phyloP scores from a whole-genome alignment of 495 filamentous ascomycete genomes.

The Articulospora tetracladia region DNA sequence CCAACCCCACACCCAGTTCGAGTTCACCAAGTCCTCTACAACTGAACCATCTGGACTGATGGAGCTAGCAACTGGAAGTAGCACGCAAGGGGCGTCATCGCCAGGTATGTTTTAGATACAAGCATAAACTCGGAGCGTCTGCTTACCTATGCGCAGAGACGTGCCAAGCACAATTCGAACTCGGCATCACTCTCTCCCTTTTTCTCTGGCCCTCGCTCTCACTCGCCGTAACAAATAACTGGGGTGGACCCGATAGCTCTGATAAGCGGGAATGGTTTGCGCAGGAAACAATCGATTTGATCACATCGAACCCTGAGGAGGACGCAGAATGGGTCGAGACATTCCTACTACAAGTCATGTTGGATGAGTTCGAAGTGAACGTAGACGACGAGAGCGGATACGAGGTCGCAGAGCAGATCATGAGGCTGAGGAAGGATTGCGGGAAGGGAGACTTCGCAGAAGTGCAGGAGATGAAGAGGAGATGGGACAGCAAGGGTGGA shows the following conservation, averaged over 20 bases:
- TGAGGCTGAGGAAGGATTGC: slow-evolving; percentile 60
- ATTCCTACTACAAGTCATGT: slow-evolving; percentile 81
- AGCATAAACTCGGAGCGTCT: neutral
- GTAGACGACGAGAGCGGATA: slow-evolving; percentile 85
- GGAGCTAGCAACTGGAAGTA: neutral
- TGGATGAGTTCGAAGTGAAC: slow-evolving; percentile 89
- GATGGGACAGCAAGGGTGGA: slow-evolving; percentile 55
- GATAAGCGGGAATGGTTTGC: slow-evolving; percentile 98
- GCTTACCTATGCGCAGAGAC: slow-evolving; percentile 20
- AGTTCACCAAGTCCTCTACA: slow-evolving; percentile 52
- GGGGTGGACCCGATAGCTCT: slow-evolving; percentile 78
- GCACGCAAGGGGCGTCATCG: neutral
- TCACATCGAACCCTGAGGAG: slow-evolving; percentile 65
- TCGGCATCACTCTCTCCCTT: slow-evolving; percentile 73
- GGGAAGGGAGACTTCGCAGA: slow-evolving; percentile 59
- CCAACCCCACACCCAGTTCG: neutral
- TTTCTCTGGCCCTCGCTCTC: slow-evolving; percentile 82
- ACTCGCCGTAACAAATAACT: slow-evolving; percentile 79
- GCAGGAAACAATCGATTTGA: slow-evolving; percentile 80
- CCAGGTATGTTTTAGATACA: neutral
- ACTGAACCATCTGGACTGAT: slow-evolving; percentile 38
- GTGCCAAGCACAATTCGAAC: slow-evolving; percentile 63
- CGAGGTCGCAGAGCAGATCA: slow-evolving; percentile 67
- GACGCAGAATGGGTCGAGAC: slow-evolving; percentile 81
- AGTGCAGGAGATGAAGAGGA: slow-evolving; percentile 63